Evolutionary conservation across 1,284 basidiomycete species (phyloP).

Genomic region (Leccinum subatratum): DNA sequence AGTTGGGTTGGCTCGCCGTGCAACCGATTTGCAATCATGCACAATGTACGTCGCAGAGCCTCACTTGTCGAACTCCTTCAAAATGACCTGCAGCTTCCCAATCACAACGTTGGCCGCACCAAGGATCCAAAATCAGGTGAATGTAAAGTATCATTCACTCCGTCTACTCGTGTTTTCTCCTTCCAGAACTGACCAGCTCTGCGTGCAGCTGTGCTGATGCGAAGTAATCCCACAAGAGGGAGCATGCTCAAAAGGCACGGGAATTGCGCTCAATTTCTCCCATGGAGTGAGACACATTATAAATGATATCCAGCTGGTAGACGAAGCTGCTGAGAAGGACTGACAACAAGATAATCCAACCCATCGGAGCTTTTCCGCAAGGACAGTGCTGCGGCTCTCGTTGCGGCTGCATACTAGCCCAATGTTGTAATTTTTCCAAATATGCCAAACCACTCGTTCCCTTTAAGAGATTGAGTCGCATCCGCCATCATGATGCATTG

Average conservation of each 20-base stretch:
- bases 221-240: slow-evolving; percentile 57
- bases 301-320: slow-evolving; percentile 62
- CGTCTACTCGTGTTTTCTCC: slow-evolving; percentile 58
- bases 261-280: slow-evolving; percentile 53
- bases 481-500: no score
- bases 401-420: slow-evolving; percentile 34
- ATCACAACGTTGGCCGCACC: slow-evolving; percentile 60
- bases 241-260: slow-evolving; percentile 57
- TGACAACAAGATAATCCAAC: slow-evolving; percentile 45
- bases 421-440: slow-evolving; percentile 65
- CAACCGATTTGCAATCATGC: slow-evolving; percentile 58
- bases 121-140: no score
- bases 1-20: slow-evolving; percentile 51
- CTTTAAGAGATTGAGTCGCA: slow-evolving; percentile 55
- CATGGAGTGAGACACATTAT: slow-evolving; percentile 61
- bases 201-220: slow-evolving; percentile 63
- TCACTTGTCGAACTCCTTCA: slow-evolving; percentile 62
- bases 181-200: slow-evolving; percentile 69
- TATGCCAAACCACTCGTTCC: slow-evolving; percentile 55
- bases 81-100: slow-evolving; percentile 53
- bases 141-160: no score
- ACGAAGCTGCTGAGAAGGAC: slow-evolving; percentile 53
- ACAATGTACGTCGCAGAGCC: slow-evolving; percentile 65
- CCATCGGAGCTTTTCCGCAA: slow-evolving; percentile 34
- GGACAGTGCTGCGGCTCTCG: slow-evolving; percentile 11